phyloP scores from a whole-genome alignment of 2,329 filamentous ascomycete genomes.

The Teratosphaeria zuluensis region DNA sequence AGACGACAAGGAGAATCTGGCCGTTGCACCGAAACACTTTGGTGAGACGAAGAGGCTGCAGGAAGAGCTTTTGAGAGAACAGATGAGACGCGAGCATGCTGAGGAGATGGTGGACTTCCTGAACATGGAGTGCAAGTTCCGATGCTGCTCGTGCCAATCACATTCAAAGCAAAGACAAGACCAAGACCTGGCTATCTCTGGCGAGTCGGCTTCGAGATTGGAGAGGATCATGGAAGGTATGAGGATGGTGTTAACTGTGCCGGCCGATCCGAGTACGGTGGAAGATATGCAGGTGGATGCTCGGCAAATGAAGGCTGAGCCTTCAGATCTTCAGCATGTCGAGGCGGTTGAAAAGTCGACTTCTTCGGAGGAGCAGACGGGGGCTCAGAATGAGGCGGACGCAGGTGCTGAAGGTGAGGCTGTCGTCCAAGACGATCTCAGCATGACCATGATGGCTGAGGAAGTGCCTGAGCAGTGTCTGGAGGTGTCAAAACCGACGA shows the following conservation, averaged over 20 bases:
- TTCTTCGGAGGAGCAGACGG: not conserved
- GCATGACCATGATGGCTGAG: slow-evolving; percentile 16
- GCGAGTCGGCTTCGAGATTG: slow-evolving; percentile 4
- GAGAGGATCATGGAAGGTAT: slow-evolving; percentile 12
- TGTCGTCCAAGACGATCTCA: slow-evolving; percentile 12
- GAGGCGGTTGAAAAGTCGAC: not conserved
- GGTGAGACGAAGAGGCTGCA: slow-evolving; percentile 40
- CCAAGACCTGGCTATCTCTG: slow-evolving; percentile 27
- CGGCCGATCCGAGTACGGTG: slow-evolving; percentile 15
- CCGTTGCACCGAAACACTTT: slow-evolving; percentile 33
- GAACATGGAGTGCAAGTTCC: slow-evolving; percentile 62
- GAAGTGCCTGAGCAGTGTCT: not conserved
- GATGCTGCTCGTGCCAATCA: slow-evolving; percentile 52
- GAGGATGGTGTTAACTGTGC: slow-evolving; percentile 10
- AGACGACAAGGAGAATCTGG: slow-evolving; percentile 37
- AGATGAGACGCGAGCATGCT: slow-evolving; percentile 55
- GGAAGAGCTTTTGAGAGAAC: slow-evolving; percentile 43
- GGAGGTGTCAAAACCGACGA: not conserved
- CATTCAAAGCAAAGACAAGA: slow-evolving; percentile 28
- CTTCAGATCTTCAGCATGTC: not conserved
- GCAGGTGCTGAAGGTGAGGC: not conserved
- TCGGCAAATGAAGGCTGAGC: slow-evolving; percentile 38
- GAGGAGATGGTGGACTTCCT: slow-evolving; percentile 67
- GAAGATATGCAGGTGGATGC: slow-evolving; percentile 23
- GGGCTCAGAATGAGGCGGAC: slow-evolving; percentile 6